Conservation (phyloP, 2,329 filamentous ascomycete genomes). For the Fusarium anguioides region DNA sequence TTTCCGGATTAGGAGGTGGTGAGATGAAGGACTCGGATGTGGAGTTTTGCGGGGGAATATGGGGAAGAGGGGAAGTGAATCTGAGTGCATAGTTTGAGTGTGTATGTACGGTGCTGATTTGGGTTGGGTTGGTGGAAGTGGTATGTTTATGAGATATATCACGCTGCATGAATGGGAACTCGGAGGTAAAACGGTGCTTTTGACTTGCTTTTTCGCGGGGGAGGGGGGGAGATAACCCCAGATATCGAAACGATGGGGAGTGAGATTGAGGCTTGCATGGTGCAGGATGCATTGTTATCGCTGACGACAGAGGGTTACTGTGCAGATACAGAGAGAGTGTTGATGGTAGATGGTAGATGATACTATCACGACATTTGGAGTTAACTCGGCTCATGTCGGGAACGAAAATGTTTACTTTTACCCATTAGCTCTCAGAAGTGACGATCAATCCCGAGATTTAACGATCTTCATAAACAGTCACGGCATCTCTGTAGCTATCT, state of each 20-base stretch:
- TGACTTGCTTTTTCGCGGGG: background rate
- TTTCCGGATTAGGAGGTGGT: constrained; percentile 20
- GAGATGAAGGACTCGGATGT: constrained; percentile 21
- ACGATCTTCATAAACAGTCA: constrained; percentile 4
- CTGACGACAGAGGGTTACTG: no score
- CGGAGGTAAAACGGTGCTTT: background rate
- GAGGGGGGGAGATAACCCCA: no score
- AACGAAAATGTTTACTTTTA: background rate
- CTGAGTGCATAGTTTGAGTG: no score
- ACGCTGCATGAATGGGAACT: constrained; percentile 1
- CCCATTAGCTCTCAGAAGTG: background rate
- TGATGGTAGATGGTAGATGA: constrained; percentile 5
- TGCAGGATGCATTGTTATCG: no score
- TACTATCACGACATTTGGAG: background rate
- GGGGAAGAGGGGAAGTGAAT: constrained; percentile 18
- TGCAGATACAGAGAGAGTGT: no score
- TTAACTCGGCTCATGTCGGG: constrained; percentile 22
- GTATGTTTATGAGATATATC: constrained; percentile 25
- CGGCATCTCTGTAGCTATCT: no score
- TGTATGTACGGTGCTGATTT: background rate
- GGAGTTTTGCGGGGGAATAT: constrained; percentile 36
- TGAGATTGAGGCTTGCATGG: background rate
- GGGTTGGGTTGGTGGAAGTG: background rate
- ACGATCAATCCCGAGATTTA: constrained; percentile 3
- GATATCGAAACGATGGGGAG: constrained; percentile 16